Evolutionary conservation across 768 basidiomycete genomes (phyloP).

Genomic region (Leucosporidium creatinivorum): DNA sequence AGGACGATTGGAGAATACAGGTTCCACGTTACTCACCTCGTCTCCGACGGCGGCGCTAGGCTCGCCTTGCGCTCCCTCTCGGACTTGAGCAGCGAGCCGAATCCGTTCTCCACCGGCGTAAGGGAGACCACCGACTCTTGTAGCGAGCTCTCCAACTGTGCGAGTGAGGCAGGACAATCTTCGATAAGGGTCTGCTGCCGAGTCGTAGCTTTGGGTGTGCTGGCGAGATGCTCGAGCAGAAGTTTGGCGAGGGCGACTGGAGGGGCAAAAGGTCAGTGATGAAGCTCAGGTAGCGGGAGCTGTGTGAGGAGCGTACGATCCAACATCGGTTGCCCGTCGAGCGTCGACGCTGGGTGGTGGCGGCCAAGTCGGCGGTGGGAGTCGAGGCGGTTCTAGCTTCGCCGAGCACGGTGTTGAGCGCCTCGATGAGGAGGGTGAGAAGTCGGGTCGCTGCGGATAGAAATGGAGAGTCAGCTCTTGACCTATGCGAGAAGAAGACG

Average conservation of each 20-base stretch:
- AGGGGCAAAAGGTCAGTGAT: too few species aligned
- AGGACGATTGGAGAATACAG: too few species aligned
- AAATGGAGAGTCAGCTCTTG: too few species aligned
- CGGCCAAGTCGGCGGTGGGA: neutral
- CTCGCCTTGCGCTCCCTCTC: slow-evolving; percentile 2
- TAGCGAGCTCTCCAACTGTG: neutral
- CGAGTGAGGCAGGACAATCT: neutral
- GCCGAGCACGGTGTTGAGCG: neutral
- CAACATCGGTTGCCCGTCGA: neutral
- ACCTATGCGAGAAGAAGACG: too few species aligned
- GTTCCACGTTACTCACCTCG: too few species aligned
- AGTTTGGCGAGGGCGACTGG: neutral
- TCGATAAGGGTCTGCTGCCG: neutral
- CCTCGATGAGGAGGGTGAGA: neutral
- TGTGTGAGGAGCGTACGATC: neutral
- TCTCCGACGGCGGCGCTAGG: neutral
- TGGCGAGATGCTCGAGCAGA: slow-evolving; percentile 1
- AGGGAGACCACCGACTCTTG: neutral
- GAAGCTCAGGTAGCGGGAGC: neutral
- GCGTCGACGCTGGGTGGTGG: neutral
- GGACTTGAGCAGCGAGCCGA: neutral
- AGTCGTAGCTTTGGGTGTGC: neutral
- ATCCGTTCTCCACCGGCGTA: neutral
- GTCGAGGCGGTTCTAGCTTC: neutral
- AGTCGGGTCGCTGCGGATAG: neutral